Conservation (phyloP, 768 basidiomycete genomes). For the Mrakia frigida region DNA sequence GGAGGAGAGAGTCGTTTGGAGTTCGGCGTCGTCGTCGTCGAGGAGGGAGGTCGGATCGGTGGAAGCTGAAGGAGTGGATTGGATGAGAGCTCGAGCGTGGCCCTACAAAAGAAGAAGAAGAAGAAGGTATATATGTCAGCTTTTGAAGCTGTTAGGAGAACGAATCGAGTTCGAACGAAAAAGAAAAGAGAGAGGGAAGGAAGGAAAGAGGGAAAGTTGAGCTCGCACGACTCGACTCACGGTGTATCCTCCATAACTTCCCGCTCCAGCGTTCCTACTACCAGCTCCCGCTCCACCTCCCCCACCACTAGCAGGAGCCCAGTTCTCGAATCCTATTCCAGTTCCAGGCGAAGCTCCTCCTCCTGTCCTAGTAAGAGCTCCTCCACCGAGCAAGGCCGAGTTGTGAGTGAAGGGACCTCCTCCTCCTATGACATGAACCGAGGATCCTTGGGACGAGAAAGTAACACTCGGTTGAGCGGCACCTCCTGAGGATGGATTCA, state of each 20-base stretch:
- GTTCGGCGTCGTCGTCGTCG: conserved; percentile 29
- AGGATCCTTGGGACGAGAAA: conserved; percentile 16
- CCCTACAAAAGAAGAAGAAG: neutral
- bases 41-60: conserved; percentile 21
- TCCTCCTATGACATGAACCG: conserved; percentile 30
- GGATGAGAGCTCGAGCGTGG: conserved; percentile 29
- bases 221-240: neutral
- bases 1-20: conserved; percentile 17
- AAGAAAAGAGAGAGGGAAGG: neutral
- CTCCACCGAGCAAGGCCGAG: conserved; percentile 30
- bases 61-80: conserved; percentile 24
- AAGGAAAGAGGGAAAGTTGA: neutral
- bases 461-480: conserved; percentile 26
- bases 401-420: conserved; percentile 32
- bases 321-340: conserved; percentile 9
- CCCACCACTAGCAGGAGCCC: conserved; percentile 25
- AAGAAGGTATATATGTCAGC: neutral
- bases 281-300: conserved; percentile 29
- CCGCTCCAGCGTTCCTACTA: conserved; percentile 9
- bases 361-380: conserved; percentile 27
- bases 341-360: neutral
- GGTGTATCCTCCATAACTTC: conserved; percentile 22
- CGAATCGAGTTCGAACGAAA: neutral
- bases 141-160: neutral
- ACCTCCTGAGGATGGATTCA: conserved; percentile 24